These are phyloP conservation scores for Manihot esculenta DNA, from an alignment of 441 rosid genomes.

Conservation along the genomic window DNA sequence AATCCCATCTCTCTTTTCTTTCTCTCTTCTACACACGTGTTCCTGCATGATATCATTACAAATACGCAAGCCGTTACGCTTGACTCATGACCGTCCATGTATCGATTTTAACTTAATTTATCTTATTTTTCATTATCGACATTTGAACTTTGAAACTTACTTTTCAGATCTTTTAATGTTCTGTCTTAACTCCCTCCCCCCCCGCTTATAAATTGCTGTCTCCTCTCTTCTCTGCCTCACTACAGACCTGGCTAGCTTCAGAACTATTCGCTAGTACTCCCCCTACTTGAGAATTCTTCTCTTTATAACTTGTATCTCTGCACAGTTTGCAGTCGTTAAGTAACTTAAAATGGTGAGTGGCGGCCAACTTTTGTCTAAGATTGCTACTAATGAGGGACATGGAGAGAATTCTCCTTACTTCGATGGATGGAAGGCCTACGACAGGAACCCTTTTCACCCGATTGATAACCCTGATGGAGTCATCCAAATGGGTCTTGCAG, in stretches of 20 bases:
- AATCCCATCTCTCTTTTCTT: neutral
- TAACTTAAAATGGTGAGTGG: constrained; percentile 14
- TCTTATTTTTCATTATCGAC: neutral
- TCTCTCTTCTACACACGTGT: constrained; percentile 13
- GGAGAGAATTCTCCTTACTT: constrained; percentile 82
- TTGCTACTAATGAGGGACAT: constrained; percentile 73
- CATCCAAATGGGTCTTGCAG: constrained; percentile 97
- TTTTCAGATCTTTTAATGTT: neutral
- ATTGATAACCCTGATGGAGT: constrained; percentile 64
- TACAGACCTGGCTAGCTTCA: neutral
- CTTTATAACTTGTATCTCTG: too few relatives aligned
- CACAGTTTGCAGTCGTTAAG: too few relatives aligned
- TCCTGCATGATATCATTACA: neutral
- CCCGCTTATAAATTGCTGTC: neutral
- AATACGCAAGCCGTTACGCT: constrained; percentile 26
- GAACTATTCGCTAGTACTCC: too few relatives aligned
- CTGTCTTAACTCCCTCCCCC: too few relatives aligned
- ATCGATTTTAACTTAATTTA: fast-evolving
- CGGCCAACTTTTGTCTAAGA: constrained; percentile 47
- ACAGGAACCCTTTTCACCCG: constrained; percentile 70
- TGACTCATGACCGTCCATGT: neutral
- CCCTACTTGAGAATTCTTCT: too few relatives aligned
- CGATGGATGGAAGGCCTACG: constrained; percentile 95
- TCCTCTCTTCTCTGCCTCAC: neutral
- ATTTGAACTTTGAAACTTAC: constrained; percentile 12